Evolutionary conservation across 192 early-diverging fungal genomes (phyloP).

Genomic region (Backusella mclennaniae): DNA sequence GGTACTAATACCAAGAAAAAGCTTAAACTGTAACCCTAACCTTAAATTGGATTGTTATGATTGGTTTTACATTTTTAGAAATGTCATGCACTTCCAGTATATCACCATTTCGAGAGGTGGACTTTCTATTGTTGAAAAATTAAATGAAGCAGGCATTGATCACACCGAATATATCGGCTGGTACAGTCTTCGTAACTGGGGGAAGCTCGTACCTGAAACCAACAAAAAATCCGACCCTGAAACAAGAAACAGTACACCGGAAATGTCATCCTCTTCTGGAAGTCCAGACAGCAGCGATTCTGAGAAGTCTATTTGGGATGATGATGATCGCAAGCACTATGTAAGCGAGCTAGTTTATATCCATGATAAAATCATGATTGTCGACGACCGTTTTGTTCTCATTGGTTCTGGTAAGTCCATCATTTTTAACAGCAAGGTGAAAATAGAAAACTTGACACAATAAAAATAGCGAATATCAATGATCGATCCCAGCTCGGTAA

Average conservation of each 20-base stretch:
- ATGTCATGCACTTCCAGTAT: constrained; percentile 84
- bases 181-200: constrained; percentile 71
- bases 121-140: constrained; percentile 61
- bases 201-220: constrained; percentile 32
- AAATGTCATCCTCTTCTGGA: not conserved
- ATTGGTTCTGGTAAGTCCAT: constrained; percentile 60
- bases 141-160: constrained; percentile 56
- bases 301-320: constrained; percentile 1
- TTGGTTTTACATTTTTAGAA: not conserved
- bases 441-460: not conserved
- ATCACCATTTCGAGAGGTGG: constrained; percentile 73
- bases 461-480: constrained; percentile 11
- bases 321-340: constrained; percentile 40
- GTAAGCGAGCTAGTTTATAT: constrained; percentile 87
- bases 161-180: constrained; percentile 68
- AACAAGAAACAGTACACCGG: not conserved
- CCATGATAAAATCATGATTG: constrained; percentile 86
- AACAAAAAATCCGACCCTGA: not conserved
- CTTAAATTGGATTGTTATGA: not conserved
- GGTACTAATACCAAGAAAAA: constrained; percentile 12
- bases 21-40: not conserved
- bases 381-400: constrained; percentile 82
- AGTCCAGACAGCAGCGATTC: not conserved
- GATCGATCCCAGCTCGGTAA: constrained; percentile 9
- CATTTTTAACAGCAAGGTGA: not conserved